Evolutionary conservation across 148 eudicot species (phyloP).

Genomic region (Fallopia convolvulus): DNA sequence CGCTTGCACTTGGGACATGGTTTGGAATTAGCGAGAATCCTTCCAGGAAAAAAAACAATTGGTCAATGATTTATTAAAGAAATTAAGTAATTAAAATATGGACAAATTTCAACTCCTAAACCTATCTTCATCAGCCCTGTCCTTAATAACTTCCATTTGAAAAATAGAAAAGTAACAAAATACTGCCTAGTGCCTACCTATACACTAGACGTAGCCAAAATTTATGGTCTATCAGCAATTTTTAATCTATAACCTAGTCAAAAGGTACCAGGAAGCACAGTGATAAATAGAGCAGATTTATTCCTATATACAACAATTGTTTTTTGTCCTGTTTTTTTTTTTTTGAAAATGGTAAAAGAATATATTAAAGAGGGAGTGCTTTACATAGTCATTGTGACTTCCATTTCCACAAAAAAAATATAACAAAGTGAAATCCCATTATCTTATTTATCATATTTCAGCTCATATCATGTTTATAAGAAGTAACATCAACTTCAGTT

Average conservation of each 20-base stretch:
- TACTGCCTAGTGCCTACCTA: not conserved
- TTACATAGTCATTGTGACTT: not conserved
- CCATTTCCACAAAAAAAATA: not conserved
- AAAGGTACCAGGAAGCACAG: not conserved
- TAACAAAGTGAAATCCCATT: not conserved
- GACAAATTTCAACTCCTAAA: not conserved
- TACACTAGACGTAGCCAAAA: not conserved
- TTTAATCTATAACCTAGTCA: not conserved
- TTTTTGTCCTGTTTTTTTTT: too few relatives aligned
- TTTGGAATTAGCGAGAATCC: slow-evolving; percentile 89
- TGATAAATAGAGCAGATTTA: not conserved
- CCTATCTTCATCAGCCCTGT: not conserved
- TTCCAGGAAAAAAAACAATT: slow-evolving; percentile 16
- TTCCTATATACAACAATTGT: not conserved
- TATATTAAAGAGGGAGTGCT: too few relatives aligned
- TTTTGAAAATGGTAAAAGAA: too few relatives aligned
- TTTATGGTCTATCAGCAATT: not conserved
- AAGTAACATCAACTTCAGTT: not conserved
- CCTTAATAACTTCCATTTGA: not conserved
- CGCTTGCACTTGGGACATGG: slow-evolving; percentile 97
- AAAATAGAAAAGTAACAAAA: not conserved
- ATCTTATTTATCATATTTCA: not conserved
- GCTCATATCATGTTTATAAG: not conserved
- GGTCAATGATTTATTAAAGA: not conserved
- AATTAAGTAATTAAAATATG: not conserved